Evolutionary conservation across 805 yeast species (phyloP).

Genomic region (Cyberlindnera sargentensis): DNA sequence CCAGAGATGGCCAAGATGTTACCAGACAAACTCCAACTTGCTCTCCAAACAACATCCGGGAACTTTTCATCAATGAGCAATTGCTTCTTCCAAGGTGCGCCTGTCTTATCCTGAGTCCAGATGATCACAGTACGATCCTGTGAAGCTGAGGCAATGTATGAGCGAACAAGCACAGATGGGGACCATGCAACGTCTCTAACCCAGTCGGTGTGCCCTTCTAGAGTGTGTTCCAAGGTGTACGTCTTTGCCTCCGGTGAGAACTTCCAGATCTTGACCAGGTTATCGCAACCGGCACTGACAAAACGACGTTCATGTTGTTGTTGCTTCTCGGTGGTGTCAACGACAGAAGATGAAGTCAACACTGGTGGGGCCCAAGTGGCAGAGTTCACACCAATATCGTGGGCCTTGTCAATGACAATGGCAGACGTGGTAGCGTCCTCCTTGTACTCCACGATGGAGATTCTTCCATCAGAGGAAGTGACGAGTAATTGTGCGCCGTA

Average conservation of each 20-base stretch:
- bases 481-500: constrained; percentile 88
- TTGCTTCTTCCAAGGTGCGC: constrained; percentile 75
- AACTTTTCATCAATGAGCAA: constrained; percentile 70
- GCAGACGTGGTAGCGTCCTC: constrained; percentile 79
- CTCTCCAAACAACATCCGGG: constrained; percentile 98
- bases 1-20: constrained; percentile 92
- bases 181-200: constrained; percentile 99
- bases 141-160: constrained; percentile 93
- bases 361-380: constrained; percentile 89
- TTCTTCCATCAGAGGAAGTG: constrained; percentile 89
- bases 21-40: constrained; percentile 95
- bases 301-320: constrained; percentile 57
- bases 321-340: constrained; percentile 25
- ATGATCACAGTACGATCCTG: constrained; percentile 92
- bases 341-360: constrained; percentile 26
- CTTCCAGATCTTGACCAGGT: constrained; percentile 87
- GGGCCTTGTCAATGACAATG: constrained; percentile 53
- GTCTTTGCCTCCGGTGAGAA: constrained; percentile 47
- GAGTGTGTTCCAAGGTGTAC: constrained; percentile 65
- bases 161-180: constrained; percentile 77
- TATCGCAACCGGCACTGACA: constrained; percentile 94
- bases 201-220: constrained; percentile 96
- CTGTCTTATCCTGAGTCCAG: constrained; percentile 78
- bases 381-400: constrained; percentile 88
- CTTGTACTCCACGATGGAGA: constrained; percentile 83